These are phyloP conservation scores for Beauveria brongniartii DNA, from an alignment of 2,329 filamentous ascomycete genomes.

Conservation along the genomic window DNA sequence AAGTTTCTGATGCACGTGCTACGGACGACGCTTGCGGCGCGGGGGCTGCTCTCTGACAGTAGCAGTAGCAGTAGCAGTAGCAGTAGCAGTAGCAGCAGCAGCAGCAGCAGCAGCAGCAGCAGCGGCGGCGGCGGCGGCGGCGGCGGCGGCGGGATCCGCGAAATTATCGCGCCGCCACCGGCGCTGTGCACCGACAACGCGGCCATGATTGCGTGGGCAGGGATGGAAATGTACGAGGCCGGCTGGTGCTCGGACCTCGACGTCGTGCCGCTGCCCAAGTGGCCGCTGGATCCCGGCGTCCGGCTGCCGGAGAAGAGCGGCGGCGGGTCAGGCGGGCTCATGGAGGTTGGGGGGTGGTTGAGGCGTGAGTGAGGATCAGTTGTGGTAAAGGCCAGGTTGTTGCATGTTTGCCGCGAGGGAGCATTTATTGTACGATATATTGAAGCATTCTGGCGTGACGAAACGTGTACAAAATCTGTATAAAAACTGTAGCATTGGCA, in stretches of 20 bases:
- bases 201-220: constrained; percentile 94
- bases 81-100: too few species aligned
- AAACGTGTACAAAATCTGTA: not conserved
- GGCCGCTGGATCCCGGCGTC: constrained; percentile 58
- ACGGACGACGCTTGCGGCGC: constrained; percentile 48
- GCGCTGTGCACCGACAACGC: constrained; percentile 88
- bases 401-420: not conserved
- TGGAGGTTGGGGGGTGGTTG: constrained; percentile 48
- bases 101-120: too few species aligned
- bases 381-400: not conserved
- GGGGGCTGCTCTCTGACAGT: constrained; percentile 45
- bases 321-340: constrained; percentile 46
- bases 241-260: constrained; percentile 60
- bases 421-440: not conserved
- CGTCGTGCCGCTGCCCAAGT: constrained; percentile 56
- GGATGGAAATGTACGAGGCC: constrained; percentile 80
- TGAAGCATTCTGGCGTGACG: not conserved
- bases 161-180: constrained; percentile 66
- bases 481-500: constrained; percentile 2
- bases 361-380: constrained; percentile 14
- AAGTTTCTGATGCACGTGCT: constrained; percentile 64
- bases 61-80: not conserved
- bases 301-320: not conserved
- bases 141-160: not conserved
- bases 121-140: too few species aligned